Evolutionary conservation across 164 flowering plant species (phyloP), one percentile per base, ranked within the genome.

Genomic region (Macadamia integrifolia): DNA sequence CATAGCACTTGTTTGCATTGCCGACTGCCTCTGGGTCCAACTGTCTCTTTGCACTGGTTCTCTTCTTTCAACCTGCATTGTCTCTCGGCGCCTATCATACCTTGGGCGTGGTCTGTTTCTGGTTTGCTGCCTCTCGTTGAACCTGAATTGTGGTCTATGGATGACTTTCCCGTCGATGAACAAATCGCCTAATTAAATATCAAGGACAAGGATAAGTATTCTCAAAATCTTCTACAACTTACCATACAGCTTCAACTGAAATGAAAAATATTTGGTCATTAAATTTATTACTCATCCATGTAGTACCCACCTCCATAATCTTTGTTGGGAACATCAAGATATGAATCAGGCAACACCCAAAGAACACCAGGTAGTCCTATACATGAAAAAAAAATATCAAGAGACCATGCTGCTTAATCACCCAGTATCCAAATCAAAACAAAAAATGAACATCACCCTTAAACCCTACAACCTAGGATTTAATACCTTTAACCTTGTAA

Each of bases 261-360:
- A 46, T 46, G 3, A 53, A 53, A 17, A 14, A 53, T 1, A 14
- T 53, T 53, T 53, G 1, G 14, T 3, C 32, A 60, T 10, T 32
- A 60, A 32, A 61, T 35, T 35, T 35, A 5, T 2, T 2, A 53
- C 1, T 53, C 23, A 1, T 46, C n/a, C 9, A 15, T 52, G 1
- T 15, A 7, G 31, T 9, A 70, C 84, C 53, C 58, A 90, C 99
- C 99, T 86, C 99, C 99, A 73, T 94, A 94, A 72, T 94, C 99
- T 76, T 94, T 92, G 85, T 90, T 92, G 42, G 96, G 98, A 57
- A 94, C 99, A 72, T 94, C 99, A 15, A 90, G 91, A 78, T 94
- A 94, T 15, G 98, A 94, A 80, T 94, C 99, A 6, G 57, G 57
- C 57, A 53, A 53, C 15, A 53, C 57, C 57, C 57, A 53, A 53